These are phyloP conservation scores for Cordyceps fumosorosea DNA, from an alignment of 2,329 filamentous ascomycete genomes.

Conservation along the genomic window DNA sequence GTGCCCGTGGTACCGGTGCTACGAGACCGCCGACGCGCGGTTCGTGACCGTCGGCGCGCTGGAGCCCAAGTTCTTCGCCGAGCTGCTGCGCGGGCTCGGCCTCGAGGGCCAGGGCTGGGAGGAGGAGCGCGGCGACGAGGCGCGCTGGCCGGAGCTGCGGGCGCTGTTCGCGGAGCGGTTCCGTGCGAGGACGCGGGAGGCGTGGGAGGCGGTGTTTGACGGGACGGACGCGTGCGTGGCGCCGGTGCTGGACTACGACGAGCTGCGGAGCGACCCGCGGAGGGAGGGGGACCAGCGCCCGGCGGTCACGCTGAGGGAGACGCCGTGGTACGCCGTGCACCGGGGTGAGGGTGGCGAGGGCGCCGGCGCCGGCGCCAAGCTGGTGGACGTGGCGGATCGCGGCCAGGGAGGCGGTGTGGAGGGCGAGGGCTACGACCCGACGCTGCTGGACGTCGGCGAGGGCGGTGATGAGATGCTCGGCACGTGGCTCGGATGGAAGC, in stretches of 20 bases:
- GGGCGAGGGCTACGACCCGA: conserved; percentile 61
- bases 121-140: conserved; percentile 49
- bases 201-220: conserved; percentile 86
- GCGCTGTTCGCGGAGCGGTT: conserved; percentile 58
- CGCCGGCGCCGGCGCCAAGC: no score
- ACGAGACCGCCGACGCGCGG: conserved; percentile 70
- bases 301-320: conserved; percentile 59
- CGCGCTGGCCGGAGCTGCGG: conserved; percentile 62
- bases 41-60: conserved; percentile 87
- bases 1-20: conserved; percentile 83
- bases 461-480: conserved; percentile 65
- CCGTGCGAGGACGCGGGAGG: conserved; percentile 58
- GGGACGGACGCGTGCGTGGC: conserved; percentile 88
- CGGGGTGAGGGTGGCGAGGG: conserved; percentile 30
- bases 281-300: conserved; percentile 65
- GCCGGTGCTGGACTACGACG: conserved; percentile 71
- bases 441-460: conserved; percentile 55
- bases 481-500: conserved; percentile 72
- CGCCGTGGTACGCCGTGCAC: conserved; percentile 58
- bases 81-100: conserved; percentile 59
- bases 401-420: conserved; percentile 61
- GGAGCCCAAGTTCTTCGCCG: conserved; percentile 77
- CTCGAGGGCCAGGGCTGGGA: conserved; percentile 48
- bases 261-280: conserved; percentile 51
- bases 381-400: conserved; percentile 25